Evolutionary conservation across 441 rosid species (phyloP), one percentile per base, ranked within the genome.

Genomic region (Bocquillonia castaneifolia): DNA sequence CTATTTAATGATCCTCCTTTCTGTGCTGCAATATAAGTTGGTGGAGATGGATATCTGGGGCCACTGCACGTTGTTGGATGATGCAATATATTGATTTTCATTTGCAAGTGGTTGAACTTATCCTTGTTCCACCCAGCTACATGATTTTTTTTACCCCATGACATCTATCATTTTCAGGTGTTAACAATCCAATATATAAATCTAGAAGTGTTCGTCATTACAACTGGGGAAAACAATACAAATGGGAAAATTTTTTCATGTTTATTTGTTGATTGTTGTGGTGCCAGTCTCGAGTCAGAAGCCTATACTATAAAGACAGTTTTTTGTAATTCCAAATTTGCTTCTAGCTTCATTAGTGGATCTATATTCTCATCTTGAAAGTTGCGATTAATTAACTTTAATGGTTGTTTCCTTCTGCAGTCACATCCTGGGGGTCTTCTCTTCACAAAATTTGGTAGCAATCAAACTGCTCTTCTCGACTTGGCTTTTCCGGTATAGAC

Each of bases 341-440:
- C 26, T 55, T 23, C 37, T 69, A 71, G 57, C 39, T 62, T 44
- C 63, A 12, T 47, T 47, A 7, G 70, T 55, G 76, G 60, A 42
- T 36, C 61, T 55, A 63, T 60, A 37, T 7, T 22, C 64, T 56
- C 47, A 57, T 36, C 28, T 57, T 62, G 32, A 22, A 31, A 40
- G 18, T 42, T 48, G 36, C 68, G 31, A 39, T 63, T 63, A 18
- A 25, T 69, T 70, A 31, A 72, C 51, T 1, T 14, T 56, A 18
- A 18, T 10, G 14, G 9, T 48, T 59, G 64, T 75, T 74, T 72
- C 56, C 50, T 66, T 55, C 73, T 82, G 81, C 93, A 92, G 97
- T 84, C 90, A 53, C 97, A 90, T 78, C 92, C 91, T 64, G 91
- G 92, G 62, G 90, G 94, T 45, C 84, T 89, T 54, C 84, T 89